These are phyloP conservation scores for Scleroderma bovista DNA, from an alignment of 768 basidiomycete species.

Conservation along the genomic window DNA sequence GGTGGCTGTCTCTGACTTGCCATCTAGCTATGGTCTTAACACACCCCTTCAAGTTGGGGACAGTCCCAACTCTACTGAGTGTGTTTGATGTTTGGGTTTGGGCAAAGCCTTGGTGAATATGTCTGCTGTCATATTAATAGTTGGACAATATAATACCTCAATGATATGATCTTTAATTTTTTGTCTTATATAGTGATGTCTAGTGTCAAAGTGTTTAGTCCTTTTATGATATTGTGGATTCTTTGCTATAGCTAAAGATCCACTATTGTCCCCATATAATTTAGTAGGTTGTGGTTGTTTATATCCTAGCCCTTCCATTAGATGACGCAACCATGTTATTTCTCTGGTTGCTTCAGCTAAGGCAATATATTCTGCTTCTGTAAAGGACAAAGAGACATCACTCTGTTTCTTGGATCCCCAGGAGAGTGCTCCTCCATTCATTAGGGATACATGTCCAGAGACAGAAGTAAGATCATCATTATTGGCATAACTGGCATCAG, in stretches of 20 bases:
- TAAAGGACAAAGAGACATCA: conserved; percentile 11
- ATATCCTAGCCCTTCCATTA: conserved; percentile 27
- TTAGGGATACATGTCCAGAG: conserved; percentile 23
- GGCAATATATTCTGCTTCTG: conserved; percentile 3
- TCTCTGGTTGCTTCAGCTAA: conserved; percentile 2
- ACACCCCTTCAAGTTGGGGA: no score
- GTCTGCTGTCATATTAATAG: conserved; percentile 19
- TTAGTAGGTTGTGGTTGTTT: conserved; percentile 11
- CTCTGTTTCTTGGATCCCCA: conserved; percentile 29
- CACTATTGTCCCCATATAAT: conserved; percentile 14
- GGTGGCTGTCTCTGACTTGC: no score
- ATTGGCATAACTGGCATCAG: conserved; percentile 24
- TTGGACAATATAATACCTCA: conserved; percentile 13
- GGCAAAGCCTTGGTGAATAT: conserved; percentile 7
- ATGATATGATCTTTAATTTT: conserved; percentile 20
- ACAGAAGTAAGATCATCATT: conserved; percentile 15
- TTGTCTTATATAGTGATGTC: conserved; percentile 22
- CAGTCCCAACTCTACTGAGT: no score
- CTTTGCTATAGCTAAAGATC: conserved; percentile 23
- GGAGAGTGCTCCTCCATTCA: conserved; percentile 25
- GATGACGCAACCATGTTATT: conserved; percentile 20
- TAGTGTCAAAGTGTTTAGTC: conserved; percentile 9
- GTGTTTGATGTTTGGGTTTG: no score
- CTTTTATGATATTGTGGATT: conserved; percentile 15
- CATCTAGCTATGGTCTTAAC: no score